phyloP scores from a whole-genome alignment of 2,329 filamentous ascomycete genomes.

The Plenodomus biglobosus region DNA sequence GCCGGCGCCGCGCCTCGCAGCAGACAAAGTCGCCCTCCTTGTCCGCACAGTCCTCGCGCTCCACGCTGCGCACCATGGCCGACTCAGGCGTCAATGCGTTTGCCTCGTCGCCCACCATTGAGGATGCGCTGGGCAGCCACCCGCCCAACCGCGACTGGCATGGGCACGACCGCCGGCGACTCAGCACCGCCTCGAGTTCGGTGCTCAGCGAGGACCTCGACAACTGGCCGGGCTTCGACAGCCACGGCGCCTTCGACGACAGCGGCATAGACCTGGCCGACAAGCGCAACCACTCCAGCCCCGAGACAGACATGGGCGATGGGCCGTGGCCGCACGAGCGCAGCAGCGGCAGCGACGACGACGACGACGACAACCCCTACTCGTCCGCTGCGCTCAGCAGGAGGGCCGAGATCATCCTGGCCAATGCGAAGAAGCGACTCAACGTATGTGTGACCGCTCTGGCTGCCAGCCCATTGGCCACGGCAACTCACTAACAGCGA shows the following conservation, averaged over 20 bases:
- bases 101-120: conserved; percentile 40
- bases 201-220: conserved; percentile 50
- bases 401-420: conserved; percentile 84
- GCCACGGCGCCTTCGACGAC: conserved; percentile 34
- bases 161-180: conserved; percentile 26
- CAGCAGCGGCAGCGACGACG: conserved; percentile 45
- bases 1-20: conserved; percentile 34
- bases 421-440: conserved; percentile 86
- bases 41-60: conserved; percentile 39
- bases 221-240: conserved; percentile 44
- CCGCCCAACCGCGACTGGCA: conserved; percentile 15
- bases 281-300: conserved; percentile 32
- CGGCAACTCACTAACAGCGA: conserved; percentile 28
- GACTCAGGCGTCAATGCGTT: conserved; percentile 29
- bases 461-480: conserved; percentile 3
- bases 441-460: conserved; percentile 63
- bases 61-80: conserved; percentile 38
- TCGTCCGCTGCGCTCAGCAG: conserved; percentile 63
- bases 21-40: conserved; percentile 34
- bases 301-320: conserved; percentile 40
- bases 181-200: conserved; percentile 45
- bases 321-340: conserved; percentile 41
- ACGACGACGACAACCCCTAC: conserved; percentile 64
- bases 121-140: conserved; percentile 21
- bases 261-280: conserved; percentile 41